phyloP scores from a whole-genome alignment of 2,329 filamentous ascomycete species.

The Exserohilum turcica region DNA sequence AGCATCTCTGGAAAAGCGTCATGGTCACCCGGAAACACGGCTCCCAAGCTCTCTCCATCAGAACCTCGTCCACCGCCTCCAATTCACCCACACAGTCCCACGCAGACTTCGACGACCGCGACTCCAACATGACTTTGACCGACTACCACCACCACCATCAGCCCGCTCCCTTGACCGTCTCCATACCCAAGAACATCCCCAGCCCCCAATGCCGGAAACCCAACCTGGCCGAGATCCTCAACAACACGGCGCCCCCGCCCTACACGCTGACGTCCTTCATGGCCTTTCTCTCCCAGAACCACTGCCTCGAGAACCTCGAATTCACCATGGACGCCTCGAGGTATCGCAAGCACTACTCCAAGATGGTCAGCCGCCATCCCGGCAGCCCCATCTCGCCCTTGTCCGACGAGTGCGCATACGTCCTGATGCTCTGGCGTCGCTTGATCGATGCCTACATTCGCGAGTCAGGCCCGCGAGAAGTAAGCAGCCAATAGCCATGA shows the following conservation, averaged over 20 bases:
- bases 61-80: conserved; percentile 41
- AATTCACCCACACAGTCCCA: conserved; percentile 42
- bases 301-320: conserved; percentile 93
- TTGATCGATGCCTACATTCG: conserved; percentile 86
- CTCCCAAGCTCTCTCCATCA: conserved; percentile 37
- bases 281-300: conserved; percentile 94
- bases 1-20: conserved; percentile 46
- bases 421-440: conserved; percentile 83
- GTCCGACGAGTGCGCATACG: conserved; percentile 66
- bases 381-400: conserved; percentile 57
- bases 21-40: conserved; percentile 44
- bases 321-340: conserved; percentile 94
- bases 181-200: conserved; percentile 51
- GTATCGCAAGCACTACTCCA: conserved; percentile 72
- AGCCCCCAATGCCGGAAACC: conserved; percentile 66
- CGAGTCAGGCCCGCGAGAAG: conserved; percentile 46
- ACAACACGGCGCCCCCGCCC: conserved; percentile 82
- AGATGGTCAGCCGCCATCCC: conserved; percentile 59
- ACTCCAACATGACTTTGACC: conserved; percentile 56
- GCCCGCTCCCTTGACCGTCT: conserved; percentile 58
- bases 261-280: conserved; percentile 94
- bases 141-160: conserved; percentile 50
- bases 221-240: conserved; percentile 83
- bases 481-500: conserved; percentile 18
- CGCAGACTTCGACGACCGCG: conserved; percentile 50